phyloP scores from a whole-genome alignment of 2,329 filamentous ascomycete species.

The Lachnellula hyalina region DNA sequence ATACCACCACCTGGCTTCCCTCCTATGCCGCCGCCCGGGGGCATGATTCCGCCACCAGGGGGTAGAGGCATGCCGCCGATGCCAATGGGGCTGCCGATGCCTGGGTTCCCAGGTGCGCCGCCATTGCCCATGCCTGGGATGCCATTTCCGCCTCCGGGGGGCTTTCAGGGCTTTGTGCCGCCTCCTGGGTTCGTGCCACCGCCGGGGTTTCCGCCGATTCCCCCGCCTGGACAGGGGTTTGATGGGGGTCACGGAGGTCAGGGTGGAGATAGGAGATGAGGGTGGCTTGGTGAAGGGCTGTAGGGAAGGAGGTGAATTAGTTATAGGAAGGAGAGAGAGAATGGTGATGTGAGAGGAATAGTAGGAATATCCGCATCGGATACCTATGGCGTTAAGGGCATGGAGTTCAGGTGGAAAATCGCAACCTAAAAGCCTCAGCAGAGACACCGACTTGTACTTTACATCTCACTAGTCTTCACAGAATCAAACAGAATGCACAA shows the following conservation, averaged over 20 bases:
- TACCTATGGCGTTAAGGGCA: conserved; percentile 10
- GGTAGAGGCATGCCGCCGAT: conserved; percentile 26
- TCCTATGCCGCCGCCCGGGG: conserved; percentile 25
- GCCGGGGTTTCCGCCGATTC: conserved; percentile 19
- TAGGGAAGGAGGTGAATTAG: not conserved
- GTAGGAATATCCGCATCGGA: not conserved
- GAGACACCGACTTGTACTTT: not conserved
- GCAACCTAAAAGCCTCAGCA: not conserved
- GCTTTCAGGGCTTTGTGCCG: conserved; percentile 33
- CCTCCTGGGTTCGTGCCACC: conserved; percentile 10
- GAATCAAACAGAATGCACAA: not conserved
- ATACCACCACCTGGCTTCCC: conserved; percentile 41
- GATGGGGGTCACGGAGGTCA: conserved; percentile 5
- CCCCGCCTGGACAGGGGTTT: conserved; percentile 8
- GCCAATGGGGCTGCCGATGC: conserved; percentile 3
- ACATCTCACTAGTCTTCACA: not conserved
- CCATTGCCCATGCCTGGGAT: conserved; percentile 32
- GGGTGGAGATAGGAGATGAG: conserved; percentile 14
- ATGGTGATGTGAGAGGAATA: not conserved
- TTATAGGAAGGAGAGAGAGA: not conserved
- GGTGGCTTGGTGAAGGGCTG: not conserved
- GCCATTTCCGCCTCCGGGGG: conserved; percentile 41
- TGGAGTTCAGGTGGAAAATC: conserved; percentile 9
- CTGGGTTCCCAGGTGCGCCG: conserved; percentile 17
- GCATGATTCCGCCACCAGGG: conserved; percentile 19